A percentile compares a stretch with the other conserved stretches of the same genome.
Evolutionary conservation across 202 grass and related monocot genomes (phyloP).

Genomic region (Setaria viridis): DNA sequence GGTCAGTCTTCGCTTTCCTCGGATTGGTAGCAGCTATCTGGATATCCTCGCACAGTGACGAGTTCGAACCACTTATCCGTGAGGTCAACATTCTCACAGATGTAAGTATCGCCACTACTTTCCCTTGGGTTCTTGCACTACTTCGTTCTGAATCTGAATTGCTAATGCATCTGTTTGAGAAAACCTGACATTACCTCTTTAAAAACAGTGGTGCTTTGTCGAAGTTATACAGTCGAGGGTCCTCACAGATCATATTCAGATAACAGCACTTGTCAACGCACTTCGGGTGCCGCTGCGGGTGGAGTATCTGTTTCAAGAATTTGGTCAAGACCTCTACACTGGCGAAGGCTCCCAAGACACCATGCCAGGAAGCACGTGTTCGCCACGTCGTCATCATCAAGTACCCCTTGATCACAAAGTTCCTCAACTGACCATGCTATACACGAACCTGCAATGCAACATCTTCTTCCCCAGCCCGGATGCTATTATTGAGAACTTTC

Average conservation of each 20-base stretch:
- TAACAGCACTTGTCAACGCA: constrained; percentile 25
- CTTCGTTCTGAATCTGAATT: constrained; percentile 28
- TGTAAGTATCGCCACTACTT: constrained; percentile 37
- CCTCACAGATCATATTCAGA: constrained; percentile 27
- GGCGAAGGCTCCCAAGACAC: background rate
- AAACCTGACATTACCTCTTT: constrained; percentile 26
- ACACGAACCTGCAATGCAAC: constrained; percentile 36
- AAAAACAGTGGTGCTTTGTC: constrained; percentile 49
- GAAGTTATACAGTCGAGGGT: background rate
- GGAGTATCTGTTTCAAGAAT: constrained; percentile 26
- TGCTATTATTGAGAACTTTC: no score
- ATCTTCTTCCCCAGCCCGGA: constrained; percentile 36
- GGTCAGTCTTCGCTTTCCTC: constrained; percentile 56
- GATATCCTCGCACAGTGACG: constrained; percentile 36
- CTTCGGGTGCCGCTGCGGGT: constrained; percentile 40
- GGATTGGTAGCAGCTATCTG: constrained; percentile 48
- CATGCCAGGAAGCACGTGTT: no score
- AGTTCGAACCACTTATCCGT: background rate
- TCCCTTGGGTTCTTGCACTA: background rate
- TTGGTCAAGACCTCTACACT: constrained; percentile 19
- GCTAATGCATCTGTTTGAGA: constrained; percentile 13
- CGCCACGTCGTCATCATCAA: no score
- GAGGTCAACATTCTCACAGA: constrained; percentile 14
- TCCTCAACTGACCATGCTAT: constrained; percentile 39
- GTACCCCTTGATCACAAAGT: background rate